These are phyloP conservation scores for Tylopilus cervinicoccineus DNA, from an alignment of 768 basidiomycete species.

Conservation along the genomic window DNA sequence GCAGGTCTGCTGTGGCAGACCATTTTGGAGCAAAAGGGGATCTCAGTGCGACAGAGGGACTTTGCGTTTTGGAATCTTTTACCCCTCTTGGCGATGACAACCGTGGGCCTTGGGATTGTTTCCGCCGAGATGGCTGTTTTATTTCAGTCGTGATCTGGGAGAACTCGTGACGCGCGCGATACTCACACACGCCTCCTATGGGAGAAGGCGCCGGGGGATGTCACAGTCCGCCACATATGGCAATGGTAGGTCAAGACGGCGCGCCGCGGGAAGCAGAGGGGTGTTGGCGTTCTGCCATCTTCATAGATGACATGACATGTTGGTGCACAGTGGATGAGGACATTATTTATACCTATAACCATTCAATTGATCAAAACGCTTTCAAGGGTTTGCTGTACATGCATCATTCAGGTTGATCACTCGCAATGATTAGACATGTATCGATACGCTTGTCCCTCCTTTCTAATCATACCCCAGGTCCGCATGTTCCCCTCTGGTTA, in stretches of 20 bases:
- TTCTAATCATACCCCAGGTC: too few species aligned
- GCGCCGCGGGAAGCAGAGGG: too few species aligned
- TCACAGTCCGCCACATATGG: background rate
- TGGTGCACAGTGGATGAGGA: too few species aligned
- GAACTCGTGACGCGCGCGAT: background rate
- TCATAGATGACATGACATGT: too few species aligned
- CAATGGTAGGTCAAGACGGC: background rate
- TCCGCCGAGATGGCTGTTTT: conserved; percentile 71
- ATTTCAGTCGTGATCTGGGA: conserved; percentile 20
- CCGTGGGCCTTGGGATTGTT: conserved; percentile 63
- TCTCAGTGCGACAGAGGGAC: conserved; percentile 51
- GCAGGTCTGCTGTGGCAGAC: conserved; percentile 84
- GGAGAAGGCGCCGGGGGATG: background rate
- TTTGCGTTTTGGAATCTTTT: conserved; percentile 75
- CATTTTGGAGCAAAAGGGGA: conserved; percentile 73
- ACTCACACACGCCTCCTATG: background rate
- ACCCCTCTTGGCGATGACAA: conserved; percentile 63
- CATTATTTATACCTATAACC: too few species aligned
- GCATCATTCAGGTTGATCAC: too few species aligned
- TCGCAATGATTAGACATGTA: conserved; percentile 7
- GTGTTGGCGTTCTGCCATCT: too few species aligned
- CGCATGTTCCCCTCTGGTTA: too few species aligned
- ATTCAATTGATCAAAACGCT: too few species aligned
- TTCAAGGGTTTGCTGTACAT: too few species aligned
- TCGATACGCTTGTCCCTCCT: background rate